These are phyloP conservation scores for Coelastrella sp. DNA, from an alignment of 139 green algal genomes.

Conservation along the genomic window DNA sequence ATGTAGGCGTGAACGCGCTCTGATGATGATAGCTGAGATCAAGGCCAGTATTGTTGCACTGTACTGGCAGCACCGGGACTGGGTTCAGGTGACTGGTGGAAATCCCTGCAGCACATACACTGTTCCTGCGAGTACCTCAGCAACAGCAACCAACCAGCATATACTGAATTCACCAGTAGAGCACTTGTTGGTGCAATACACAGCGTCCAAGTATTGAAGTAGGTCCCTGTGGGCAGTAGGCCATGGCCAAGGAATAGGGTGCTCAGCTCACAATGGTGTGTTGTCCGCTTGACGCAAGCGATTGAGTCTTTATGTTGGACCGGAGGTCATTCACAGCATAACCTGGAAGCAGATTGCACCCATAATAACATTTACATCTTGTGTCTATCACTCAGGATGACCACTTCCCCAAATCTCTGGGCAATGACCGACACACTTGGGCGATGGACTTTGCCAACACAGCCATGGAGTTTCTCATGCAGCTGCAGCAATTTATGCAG, in stretches of 20 bases:
- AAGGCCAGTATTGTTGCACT: constrained; percentile 39
- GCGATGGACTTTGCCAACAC: constrained; percentile 28
- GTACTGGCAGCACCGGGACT: constrained; percentile 47
- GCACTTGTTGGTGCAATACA: too few relatives aligned
- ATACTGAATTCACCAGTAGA: too few relatives aligned
- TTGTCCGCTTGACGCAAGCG: too few relatives aligned
- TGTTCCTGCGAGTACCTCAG: too few relatives aligned
- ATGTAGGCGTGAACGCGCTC: constrained; percentile 33
- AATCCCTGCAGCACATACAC: neutral
- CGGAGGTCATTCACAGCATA: too few relatives aligned
- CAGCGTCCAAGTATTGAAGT: too few relatives aligned
- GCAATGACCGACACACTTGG: constrained; percentile 25
- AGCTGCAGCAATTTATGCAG: constrained; percentile 16
- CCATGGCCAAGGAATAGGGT: too few relatives aligned
- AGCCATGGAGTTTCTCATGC: neutral
- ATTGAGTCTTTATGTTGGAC: too few relatives aligned
- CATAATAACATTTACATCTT: too few relatives aligned
- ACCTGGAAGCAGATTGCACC: neutral
- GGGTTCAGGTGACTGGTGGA: constrained; percentile 9
- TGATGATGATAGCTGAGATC: constrained; percentile 27
- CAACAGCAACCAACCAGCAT: too few relatives aligned
- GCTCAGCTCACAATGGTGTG: too few relatives aligned
- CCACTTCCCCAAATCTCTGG: constrained; percentile 1
- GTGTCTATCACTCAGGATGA: constrained; percentile 11
- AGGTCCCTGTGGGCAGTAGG: too few relatives aligned